phyloP scores from a whole-genome alignment of 2,329 filamentous ascomycete genomes.

The Blastomyces parvus region DNA sequence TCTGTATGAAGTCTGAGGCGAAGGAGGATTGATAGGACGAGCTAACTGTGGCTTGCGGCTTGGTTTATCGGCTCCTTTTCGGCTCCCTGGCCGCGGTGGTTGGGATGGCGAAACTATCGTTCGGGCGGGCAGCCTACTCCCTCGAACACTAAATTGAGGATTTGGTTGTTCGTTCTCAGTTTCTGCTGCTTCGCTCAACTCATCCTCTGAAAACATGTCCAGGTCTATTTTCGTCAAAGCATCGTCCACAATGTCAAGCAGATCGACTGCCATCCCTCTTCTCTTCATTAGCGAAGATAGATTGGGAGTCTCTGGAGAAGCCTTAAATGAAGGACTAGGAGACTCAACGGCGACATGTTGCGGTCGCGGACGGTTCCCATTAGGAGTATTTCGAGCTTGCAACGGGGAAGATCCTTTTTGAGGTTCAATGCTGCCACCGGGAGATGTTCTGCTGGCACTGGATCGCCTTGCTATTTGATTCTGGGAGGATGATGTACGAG shows the following conservation, averaged over 20 bases:
- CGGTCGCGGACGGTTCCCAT: neutral
- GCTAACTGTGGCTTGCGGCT: constrained; percentile 33
- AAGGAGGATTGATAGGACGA: constrained; percentile 32
- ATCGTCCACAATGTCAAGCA: constrained; percentile 51
- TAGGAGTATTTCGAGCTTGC: neutral
- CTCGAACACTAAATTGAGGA: constrained; percentile 20
- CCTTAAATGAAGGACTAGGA: constrained; percentile 39
- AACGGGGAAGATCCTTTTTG: constrained; percentile 7
- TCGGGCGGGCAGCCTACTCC: constrained; percentile 46
- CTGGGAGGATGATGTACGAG: constrained; percentile 15
- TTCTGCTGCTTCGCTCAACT: constrained; percentile 28
- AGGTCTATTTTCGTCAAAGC: constrained; percentile 36
- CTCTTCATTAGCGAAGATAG: constrained; percentile 56
- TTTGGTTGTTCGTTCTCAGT: constrained; percentile 19
- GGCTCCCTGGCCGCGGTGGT: constrained; percentile 46
- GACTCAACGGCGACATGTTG: constrained; percentile 15
- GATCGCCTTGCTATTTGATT: constrained; percentile 13
- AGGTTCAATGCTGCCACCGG: constrained; percentile 14
- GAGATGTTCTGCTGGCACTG: neutral
- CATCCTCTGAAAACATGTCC: constrained; percentile 32
- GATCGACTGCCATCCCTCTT: constrained; percentile 52
- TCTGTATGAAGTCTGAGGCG: constrained; percentile 18
- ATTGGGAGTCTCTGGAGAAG: constrained; percentile 53
- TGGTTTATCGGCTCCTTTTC: constrained; percentile 44
- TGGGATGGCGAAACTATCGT: constrained; percentile 46